A percentile compares a stretch with the other conserved stretches of the same genome.
phyloP scores from a whole-genome alignment of 176 grass and related monocot species.

The Raddia distichophylla region DNA sequence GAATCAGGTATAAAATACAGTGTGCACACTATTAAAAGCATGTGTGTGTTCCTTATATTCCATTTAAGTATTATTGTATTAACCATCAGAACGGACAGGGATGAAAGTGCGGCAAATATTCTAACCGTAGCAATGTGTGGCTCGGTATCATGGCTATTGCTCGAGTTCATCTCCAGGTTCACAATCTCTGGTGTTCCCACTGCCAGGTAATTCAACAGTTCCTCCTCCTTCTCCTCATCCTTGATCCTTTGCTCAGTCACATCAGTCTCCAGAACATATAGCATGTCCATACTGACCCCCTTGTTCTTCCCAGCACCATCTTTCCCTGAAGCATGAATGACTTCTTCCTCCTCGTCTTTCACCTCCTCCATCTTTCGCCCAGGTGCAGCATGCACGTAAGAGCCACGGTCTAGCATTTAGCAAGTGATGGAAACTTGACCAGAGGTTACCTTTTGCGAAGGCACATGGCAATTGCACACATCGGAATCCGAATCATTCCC shows the following conservation, averaged over 20 bases:
- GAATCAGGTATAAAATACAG: too few species aligned
- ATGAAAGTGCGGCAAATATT: too few species aligned
- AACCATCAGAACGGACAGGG: too few species aligned
- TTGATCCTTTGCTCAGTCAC: background rate
- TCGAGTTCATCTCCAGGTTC: too few species aligned
- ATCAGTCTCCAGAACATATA: background rate
- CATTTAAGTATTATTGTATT: too few species aligned
- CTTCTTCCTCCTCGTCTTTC: conserved; percentile 3
- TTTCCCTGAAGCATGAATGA: background rate
- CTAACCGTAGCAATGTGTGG: too few species aligned
- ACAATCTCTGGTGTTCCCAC: too few species aligned
- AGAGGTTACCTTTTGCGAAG: background rate
- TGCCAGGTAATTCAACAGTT: background rate
- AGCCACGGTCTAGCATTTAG: background rate
- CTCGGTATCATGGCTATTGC: too few species aligned
- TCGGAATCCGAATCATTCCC: background rate
- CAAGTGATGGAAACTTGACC: background rate
- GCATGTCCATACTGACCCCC: background rate
- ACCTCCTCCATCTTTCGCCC: background rate
- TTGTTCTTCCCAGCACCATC: conserved; percentile 7
- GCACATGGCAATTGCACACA: conserved; percentile 20
- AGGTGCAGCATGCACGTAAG: background rate
- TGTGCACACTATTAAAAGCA: too few species aligned
- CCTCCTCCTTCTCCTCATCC: background rate
- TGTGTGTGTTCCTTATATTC: too few species aligned